These are phyloP conservation scores for Suillus weaverae DNA, from an alignment of 768 basidiomycete species.

Conservation along the genomic window DNA sequence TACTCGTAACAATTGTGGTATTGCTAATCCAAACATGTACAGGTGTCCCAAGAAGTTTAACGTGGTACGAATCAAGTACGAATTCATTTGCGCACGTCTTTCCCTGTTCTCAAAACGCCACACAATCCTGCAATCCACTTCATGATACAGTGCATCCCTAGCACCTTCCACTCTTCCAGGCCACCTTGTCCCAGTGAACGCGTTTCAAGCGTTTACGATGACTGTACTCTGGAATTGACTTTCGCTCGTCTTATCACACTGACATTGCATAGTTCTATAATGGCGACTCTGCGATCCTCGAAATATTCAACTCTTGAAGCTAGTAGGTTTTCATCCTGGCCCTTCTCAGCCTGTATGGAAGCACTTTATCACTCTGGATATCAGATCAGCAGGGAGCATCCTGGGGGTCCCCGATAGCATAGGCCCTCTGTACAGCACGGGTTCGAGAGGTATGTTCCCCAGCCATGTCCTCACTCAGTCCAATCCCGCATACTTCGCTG, in stretches of 20 bases:
- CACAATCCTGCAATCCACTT: not conserved
- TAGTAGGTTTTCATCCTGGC: not conserved
- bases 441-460: not conserved
- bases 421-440: not conserved
- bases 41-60: not conserved
- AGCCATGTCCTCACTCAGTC: not conserved
- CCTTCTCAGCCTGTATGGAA: not conserved
- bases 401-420: not conserved
- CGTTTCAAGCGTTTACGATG: not conserved
- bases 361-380: not conserved
- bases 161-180: not conserved
- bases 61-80: too few species aligned
- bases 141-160: not conserved
- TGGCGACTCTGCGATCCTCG: not conserved
- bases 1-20: not conserved
- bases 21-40: not conserved
- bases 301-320: not conserved
- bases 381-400: not conserved
- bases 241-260: not conserved
- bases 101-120: not conserved
- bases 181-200: not conserved
- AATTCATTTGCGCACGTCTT: not conserved
- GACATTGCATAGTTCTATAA: not conserved
- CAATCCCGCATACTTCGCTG: not conserved
- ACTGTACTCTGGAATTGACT: not conserved